Evolutionary conservation across 805 yeast species (phyloP), one percentile per base, ranked within the genome.

Genomic region (Yamadazyma philogaea): DNA sequence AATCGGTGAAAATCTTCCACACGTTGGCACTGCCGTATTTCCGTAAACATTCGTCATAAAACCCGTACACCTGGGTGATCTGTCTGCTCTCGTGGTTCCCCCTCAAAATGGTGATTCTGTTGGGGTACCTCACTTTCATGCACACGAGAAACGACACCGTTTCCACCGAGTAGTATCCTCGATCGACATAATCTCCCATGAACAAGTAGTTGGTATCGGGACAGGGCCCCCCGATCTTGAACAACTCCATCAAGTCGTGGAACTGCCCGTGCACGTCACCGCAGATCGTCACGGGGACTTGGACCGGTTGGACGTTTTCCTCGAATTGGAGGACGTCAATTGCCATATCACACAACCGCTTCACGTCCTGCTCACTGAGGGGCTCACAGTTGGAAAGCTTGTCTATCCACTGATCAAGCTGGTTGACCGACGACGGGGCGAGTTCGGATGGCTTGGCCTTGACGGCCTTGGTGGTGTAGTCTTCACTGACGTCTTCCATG

Each of bases 241-340:
- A 90, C 45, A 89, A 72, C 64, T 89, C 96, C 82, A 88, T 85
- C 61, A 89, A 72, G 70, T 89, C 97, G 61, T 90, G 96, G 63
- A 89, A 90, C 64, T 89, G 97, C 31, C 97, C 97, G 61, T 89
- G 97, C 42, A 89, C 91, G 65, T 89, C 97, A 52, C 97, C 97
- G 72, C 97, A 91, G 51, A 90, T 89, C 15, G 98, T 91, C 27
- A 93, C 98, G 4, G 99, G 99, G 7, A 89, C 91, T 49, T 79
- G 81, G 36, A 91, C 96, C 1, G 96, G 96, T 68, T 91, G 96
- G 39, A 91, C 96, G 60, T 93, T 91, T 54, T 87, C 90, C 69
- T 90, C 97, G 53, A 81, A 83, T 62, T 87, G 95, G 55, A 90
- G 70, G 26, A 89, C 93, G 53, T 90, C 96, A 46, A 84, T 81